Conservation (phyloP, 495 filamentous ascomycete species). For the Chaetomidium leptoderma region DNA sequence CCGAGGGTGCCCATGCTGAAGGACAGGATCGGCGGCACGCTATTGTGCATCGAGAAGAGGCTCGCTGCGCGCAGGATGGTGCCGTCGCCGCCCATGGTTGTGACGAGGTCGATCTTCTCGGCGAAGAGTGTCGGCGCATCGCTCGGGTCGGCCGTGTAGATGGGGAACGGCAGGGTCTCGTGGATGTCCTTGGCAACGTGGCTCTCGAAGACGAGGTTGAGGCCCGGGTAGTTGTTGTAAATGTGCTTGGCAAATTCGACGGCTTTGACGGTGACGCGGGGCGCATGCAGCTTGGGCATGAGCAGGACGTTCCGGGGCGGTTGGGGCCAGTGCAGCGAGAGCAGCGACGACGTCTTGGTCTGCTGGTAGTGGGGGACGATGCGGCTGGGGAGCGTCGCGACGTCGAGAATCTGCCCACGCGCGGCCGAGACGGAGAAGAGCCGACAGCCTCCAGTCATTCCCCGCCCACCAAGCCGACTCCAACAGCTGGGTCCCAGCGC, state of each 20-base stretch:
- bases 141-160: constrained; percentile 58
- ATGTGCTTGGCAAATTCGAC: constrained; percentile 81
- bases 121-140: constrained; percentile 37
- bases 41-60: constrained; percentile 74
- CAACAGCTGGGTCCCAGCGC: constrained; percentile 2
- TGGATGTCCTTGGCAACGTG: constrained; percentile 69
- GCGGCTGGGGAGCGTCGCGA: constrained; percentile 50
- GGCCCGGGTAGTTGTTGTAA: constrained; percentile 69
- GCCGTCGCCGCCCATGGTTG: constrained; percentile 91
- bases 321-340: constrained; percentile 80
- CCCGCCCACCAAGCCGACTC: not conserved
- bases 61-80: constrained; percentile 90
- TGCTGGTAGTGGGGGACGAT: constrained; percentile 49
- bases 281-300: constrained; percentile 76
- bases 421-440: constrained; percentile 44
- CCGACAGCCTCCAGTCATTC: constrained; percentile 19
- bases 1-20: constrained; percentile 97
- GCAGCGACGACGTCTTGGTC: constrained; percentile 52
- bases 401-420: constrained; percentile 46
- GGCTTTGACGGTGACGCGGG: constrained; percentile 64
- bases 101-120: constrained; percentile 74
- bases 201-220: constrained; percentile 78
- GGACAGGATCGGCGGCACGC: constrained; percentile 85
- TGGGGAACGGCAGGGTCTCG: constrained; percentile 66
- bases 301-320: constrained; percentile 87